Evolutionary conservation across 192 early-diverging fungal genomes (phyloP), one percentile per base, ranked within the genome.

Genomic region (Rhizophagus clarus): DNA sequence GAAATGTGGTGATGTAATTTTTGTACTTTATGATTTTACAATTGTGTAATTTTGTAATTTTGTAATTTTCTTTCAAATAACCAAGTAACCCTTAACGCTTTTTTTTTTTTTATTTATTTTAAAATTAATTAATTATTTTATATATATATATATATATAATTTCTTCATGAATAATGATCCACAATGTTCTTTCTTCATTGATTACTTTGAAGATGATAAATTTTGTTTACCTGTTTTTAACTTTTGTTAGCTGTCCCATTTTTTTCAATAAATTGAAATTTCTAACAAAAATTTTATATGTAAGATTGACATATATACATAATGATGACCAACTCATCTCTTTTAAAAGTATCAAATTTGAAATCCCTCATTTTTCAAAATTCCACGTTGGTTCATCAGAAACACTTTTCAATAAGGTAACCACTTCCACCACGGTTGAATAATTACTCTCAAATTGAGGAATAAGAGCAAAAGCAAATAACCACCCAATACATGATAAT

Each of bases 381-480:
- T 24, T 61, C 73, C 73, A 75, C 11, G 26, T 20, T n/a, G 45
- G 2, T n/a, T 51, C 73, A 75, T 61, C 56, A 8, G 56, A 75
- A 20, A 75, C 73, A 12, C 73, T 51, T 9, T 32, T 24, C 15
- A 56, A 51, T 9, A 77, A 24, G 0, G n/a, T 77, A 11, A 77
- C 76, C 12, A 77, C 76, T 60, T 77, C 76, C 4, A 67, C 51
- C 11, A 77, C 26, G 0, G 62, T 24, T 17, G 76, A 77, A 51
- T 77, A 77, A 29, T 77, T 42, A 26, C 31, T 32, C 22, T 77
- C 76, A 31, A 77, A 77, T n/a, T 63, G 37, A 67, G 76, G 76
- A n/a, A 77, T 5, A 42, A 77, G 61, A 20, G 76, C 76, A 49
- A 77, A 77, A 8, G 64, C 45, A 49, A 77, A 77, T 22, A 77